Evolutionary conservation across 176 grass and related monocot species (phyloP), one percentile per base, ranked within the genome.

Genomic region (Dactylis glomerata): DNA sequence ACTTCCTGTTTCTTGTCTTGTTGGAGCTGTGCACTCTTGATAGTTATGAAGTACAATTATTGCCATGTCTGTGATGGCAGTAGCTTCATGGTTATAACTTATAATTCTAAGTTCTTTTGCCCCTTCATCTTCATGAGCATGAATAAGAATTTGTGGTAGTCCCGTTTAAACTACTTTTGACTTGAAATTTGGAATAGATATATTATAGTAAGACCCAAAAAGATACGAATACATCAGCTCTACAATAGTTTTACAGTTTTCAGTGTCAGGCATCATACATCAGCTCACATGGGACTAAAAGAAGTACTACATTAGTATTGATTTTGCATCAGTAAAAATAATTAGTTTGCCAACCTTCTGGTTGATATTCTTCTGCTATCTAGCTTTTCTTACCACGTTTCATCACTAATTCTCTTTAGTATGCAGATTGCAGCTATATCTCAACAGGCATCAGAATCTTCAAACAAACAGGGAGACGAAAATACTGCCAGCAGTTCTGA

Each of bases 391-490:
- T 56, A 32, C 12, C 78, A 10, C 20, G 42, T 70, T 30, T 68
- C 32, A 71, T 40, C 68, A 15, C 24, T 87, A 44, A 84, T 82
- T 77, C 63, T 15, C 38, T 30, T 33, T 50, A 24, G 14, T 73
- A 13, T 90, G 55, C 85, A 98, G 92, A 83, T 98, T 81, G 83
- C 87, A 89, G 92, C 92, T 85, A 98, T 98, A 86, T 98, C 92
- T 59, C 85, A 88, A 84, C 87, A 98, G 79, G 88, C 95, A 0
- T 81, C 89, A 23, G 83, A 88, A 63, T 89, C 88, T 74, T 85
- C 87, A 85, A 91, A 81, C 33, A 84, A 90, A 88, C 63, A 63
- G 54, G 42, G 46, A 83, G 87, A 84, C 77, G 74, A 77, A 24
- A 87, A 77, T 65, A 54, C 74, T 82, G 76, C 68, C 27, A 57